Base-by-base conservation (phyloP, 2,329 filamentous ascomycete species). In the Bipolaris gigantea region DNA sequence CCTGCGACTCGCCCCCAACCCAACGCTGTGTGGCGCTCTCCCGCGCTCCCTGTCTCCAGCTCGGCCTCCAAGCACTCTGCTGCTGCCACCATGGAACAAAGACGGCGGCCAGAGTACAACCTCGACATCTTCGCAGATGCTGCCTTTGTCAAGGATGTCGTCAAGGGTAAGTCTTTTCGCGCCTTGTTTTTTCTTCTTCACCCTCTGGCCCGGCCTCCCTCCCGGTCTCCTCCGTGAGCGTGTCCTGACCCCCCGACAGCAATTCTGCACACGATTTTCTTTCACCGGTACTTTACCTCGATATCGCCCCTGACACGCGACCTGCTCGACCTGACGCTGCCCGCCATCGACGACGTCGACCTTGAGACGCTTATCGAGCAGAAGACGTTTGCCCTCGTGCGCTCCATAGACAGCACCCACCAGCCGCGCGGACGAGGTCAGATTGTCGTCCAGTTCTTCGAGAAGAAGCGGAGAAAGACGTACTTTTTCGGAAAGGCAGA, bases 191-290 rank as follows among this genome's bases (percentile, higher is more conserved):
- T 13, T n/a, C 23, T 32, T 49, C 40, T 18, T 48, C 50, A 18
- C 61, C 27, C 41, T 36, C n/a, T 36, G 34, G 42, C 10, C 27
- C 27, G 27, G 11, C 9, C 23, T 25, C 8, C 25, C 61, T 43
- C 50, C 50, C 41, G 44, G 45, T 25, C 34, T 25, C 41, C 16
- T 18, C 54, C 40, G 53, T 49, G 40, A 53, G 44, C 42, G 48
- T 44, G 23, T 40, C 50, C 49, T 61, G 44, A 67, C 50, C 25
- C 16, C 16, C 21, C 43, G 16, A 36, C 67, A 96, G 93, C 89
- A 60, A 89, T 97, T 73, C 84, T 97, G 45, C 92, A 97, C 75
- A 95, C 92, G 46, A 97, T 97, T 75, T 99, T 97, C 85, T 97
- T 97, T 83, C 92, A 97, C 79, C 89, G 94, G 70, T 96, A 93